Base-by-base conservation (phyloP, 129 eudicot genomes). In the Lactuca sativa region DNA sequence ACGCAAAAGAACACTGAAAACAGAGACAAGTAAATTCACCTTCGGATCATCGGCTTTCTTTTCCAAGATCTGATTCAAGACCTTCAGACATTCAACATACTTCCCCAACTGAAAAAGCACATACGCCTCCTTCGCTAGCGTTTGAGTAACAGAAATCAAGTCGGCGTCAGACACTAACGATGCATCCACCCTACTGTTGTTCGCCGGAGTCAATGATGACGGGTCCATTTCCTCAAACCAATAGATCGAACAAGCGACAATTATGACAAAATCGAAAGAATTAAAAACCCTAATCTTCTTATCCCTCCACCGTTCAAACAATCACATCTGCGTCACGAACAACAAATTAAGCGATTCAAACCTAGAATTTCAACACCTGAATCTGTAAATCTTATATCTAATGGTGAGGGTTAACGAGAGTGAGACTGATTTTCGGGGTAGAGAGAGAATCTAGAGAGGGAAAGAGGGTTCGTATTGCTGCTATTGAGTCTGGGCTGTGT, bases 71-170 rank as follows among this genome's bases (percentile, higher is more conserved):
- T 81, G 95, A 72, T 78, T 69, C 95, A 92, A 79, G n/a, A 92
- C 70, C 66, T 81, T 76, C 25, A 84, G 74, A 52, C 95, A 92
- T 4, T 92, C 97, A 9, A 14, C 76, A 31, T 62, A 88, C 86
- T 88, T 92, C 62, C 96, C 87, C 13, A 80, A 62, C 86, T 86
- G 96, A 70, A 86, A 92, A 34, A 82, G 62, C 80, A 81, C 66
- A 59, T 82, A 83, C 36, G 97, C 96, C 59, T 92, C 97, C 84
- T 78, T 92, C 14, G 96, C 97, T 3, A 92, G 52, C 59, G 70
- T 83, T 31, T 85, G 78, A 44, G 84, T 82, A 13, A 80, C 85
- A 3, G 89, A 76, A 16, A 86, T 79, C 69, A 83, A 73, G 43
- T 84, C 89, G 40, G 81, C 89, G 56, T 86, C 97, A 59, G 84